phyloP scores from a whole-genome alignment of 1,139 yeast species.

The Lodderomyces metapsilosis region DNA sequence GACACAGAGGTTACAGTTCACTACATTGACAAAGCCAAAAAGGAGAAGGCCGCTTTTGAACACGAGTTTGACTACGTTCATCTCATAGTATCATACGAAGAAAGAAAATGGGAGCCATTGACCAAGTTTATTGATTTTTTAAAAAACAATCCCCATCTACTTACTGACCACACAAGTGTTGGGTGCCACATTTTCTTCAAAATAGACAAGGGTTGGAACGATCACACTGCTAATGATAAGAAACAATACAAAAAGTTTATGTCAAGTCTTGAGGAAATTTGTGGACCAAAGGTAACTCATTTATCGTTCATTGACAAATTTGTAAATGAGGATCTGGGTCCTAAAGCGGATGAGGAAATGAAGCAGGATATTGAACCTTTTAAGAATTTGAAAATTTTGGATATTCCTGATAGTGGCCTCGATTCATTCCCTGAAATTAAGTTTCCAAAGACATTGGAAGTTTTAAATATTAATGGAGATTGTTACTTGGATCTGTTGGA shows the following conservation, averaged over 20 bases:
- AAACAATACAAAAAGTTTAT: conserved; percentile 27
- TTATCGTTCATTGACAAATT: conserved; percentile 42
- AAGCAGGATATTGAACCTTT: conserved; percentile 39
- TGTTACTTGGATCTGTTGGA: conserved; percentile 40
- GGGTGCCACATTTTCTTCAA: conserved; percentile 42
- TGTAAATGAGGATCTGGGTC: conserved; percentile 33
- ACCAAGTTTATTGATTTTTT: conserved; percentile 24
- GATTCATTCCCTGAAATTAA: conserved; percentile 41
- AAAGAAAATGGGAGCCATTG: conserved; percentile 26
- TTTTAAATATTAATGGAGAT: conserved; percentile 43
- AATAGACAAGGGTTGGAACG: conserved; percentile 35
- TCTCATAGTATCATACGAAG: conserved; percentile 36
- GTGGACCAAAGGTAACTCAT: conserved; percentile 33
- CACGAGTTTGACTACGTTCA: conserved; percentile 28
- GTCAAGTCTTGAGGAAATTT: conserved; percentile 20
- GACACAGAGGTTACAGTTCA: conserved; percentile 21
- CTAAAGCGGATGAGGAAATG: conserved; percentile 40
- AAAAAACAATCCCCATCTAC: conserved; percentile 16
- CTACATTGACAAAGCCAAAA: conserved; percentile 17
- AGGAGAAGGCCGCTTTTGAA: conserved; percentile 14
- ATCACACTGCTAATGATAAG: conserved; percentile 27
- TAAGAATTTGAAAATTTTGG: conserved; percentile 34
- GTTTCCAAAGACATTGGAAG: conserved; percentile 39
- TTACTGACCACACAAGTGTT: conserved; percentile 24
- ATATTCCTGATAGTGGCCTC: conserved; percentile 40